Base-by-base conservation (phyloP, 2,329 filamentous ascomycete species). In the Conoideocrella luteorostrata region DNA sequence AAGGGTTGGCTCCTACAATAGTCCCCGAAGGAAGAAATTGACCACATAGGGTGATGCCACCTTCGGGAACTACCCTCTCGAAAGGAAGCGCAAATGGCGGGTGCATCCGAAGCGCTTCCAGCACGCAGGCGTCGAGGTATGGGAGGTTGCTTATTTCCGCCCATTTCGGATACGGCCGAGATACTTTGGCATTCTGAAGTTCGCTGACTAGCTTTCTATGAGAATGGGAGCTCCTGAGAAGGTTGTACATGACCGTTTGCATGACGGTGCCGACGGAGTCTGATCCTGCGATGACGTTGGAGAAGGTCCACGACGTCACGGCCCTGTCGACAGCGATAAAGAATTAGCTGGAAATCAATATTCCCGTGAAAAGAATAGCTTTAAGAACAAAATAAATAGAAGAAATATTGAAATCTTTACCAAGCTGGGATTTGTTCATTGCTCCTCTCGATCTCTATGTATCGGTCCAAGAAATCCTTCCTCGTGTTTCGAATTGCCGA, bases 191-290 rank as follows among this genome's bases (percentile, higher is more conserved):
- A 1, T 39, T 26, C 2, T 46, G 41, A 6, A 65, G 52, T 33
- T 65, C 62, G 3, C 46, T 12, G n/a, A 44, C 43, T 2, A 65
- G 53, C 9, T 43, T 52, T 2, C 52, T 23, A 7, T 60, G 30
- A 1, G 54, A 54, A 3, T 51, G 40, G 7, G 50, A 51, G 41
- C 62, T 45, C 5, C 37, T 33, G 4, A 65, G 46, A 12, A 65
- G 53, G 40, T 59, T 49, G 40, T 55, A 56, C 36, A 52, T 43
- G 18, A 49, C 44, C 2, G 59, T 60, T 6, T 49, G 46, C 47
- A 65, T 59, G 10, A 62, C 45, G 10, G 45, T 56, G 1, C 50
- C 59, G 5, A 53, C 53, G 0, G 55, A 55, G 41, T 64, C 61
- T 5, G 56, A 58, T 9, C 61, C 61, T 12, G 49, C 51, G 26